These are phyloP conservation scores for Cladosporium cucumerinum DNA, from an alignment of 2,329 filamentous ascomycete genomes.

Conservation along the genomic window DNA sequence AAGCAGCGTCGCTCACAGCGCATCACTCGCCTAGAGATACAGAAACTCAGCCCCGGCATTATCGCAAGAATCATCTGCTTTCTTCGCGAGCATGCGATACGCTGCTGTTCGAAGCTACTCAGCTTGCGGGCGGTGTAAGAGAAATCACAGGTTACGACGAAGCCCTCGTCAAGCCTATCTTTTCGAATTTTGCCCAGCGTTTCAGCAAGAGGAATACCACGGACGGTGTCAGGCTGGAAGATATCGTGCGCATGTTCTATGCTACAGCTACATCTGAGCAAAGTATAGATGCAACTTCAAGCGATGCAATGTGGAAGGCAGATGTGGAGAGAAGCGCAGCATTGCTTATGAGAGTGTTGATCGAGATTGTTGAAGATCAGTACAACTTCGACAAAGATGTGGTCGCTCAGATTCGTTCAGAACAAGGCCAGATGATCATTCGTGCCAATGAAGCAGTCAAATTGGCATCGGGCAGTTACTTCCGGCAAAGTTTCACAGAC, in stretches of 20 bases:
- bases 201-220: not conserved
- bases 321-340: not conserved
- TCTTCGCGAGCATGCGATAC: not conserved
- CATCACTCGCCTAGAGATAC: not conserved
- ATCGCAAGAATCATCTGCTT: not conserved
- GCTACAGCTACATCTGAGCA: not conserved
- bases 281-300: not conserved
- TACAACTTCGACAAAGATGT: too few relatives aligned
- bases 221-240: not conserved
- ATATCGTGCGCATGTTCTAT: not conserved
- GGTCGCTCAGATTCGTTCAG: not conserved
- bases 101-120: not conserved
- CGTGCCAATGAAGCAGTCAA: not conserved
- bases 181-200: not conserved
- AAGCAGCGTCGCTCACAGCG: not conserved
- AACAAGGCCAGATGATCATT: not conserved
- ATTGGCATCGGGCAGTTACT: not conserved
- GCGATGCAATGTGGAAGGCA: not conserved
- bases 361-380: not conserved
- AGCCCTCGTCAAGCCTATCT: not conserved
- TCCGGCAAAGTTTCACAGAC: not conserved
- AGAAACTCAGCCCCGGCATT: not conserved
- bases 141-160: not conserved
- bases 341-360: not conserved
- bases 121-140: not conserved